Evolutionary conservation across 108 stramenopile genomes (phyloP), one percentile per base, ranked within the genome.

Genomic region (Skeletonema potamos): DNA sequence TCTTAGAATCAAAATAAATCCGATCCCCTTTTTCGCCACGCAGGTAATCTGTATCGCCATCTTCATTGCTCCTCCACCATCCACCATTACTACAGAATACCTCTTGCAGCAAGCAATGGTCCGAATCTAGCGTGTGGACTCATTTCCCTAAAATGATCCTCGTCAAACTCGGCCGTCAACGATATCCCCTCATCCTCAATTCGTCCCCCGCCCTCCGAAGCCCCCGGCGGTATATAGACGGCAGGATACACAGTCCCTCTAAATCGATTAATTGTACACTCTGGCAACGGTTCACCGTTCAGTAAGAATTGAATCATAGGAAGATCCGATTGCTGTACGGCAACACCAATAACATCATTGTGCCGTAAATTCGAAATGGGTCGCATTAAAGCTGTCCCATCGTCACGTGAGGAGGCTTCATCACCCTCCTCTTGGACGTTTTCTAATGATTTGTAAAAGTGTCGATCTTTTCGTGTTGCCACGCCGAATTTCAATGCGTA

Each of bases 241-340:
- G 87, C 75, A 2, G 92, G 92, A 75, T 87, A 89, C 2, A 93
- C 92, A 18, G 70, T 80, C 18, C 92, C 92, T 13, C 90, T 74
- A 73, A 93, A 93, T 58, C 90, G 61, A 72, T 89, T 91, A 22
- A 93, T 86, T 0, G 92, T 85, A 10, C 84, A 76, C 29, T 87
- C 84, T 36, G 86, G 77, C 22, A 91, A 60, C 5, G 87, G 87
- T 57, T 93, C 92, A 1, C 90, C 92, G 46, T 93, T 93, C 18
- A 89, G 51, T 29, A 87, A 66, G 59, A 93, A 91, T 81, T 93
- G 92, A 56, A 93, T 81, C 92, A 93, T 93, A 5, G 92, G 92
- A 15, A 93, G 55, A 66, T 93, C 92, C 1, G 84, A 85, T 61
- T 93, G 92, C 62, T 93, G 92, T 0, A 93, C 87, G 8, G 92